A percentile compares a stretch with the other conserved stretches of the same genome.
Conservation (phyloP, 768 basidiomycete species). For the Rickenella mellea region DNA sequence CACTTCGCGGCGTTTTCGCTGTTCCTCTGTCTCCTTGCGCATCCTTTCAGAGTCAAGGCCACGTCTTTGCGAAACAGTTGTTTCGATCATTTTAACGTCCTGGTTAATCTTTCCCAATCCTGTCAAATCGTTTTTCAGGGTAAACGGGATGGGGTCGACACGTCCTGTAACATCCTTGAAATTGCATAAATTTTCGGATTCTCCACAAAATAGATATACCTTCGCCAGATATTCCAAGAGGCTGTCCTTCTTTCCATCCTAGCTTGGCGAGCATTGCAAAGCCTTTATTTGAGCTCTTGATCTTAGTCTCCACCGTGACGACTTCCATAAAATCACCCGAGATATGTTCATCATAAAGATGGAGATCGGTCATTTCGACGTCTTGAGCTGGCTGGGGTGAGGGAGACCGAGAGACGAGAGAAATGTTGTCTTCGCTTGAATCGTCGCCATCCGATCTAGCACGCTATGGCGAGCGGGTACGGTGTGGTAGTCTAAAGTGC, state of each 20-base stretch:
- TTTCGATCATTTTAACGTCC: conserved; percentile 78
- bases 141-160: conserved; percentile 76
- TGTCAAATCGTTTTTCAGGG: conserved; percentile 66
- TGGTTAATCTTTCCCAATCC: conserved; percentile 74
- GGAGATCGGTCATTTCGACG: conserved; percentile 29
- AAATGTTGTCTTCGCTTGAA: conserved; percentile 58
- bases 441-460: conserved; percentile 27
- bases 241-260: conserved; percentile 75
- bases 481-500: conserved; percentile 10
- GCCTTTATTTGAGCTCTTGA: conserved; percentile 72
- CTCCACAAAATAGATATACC: conserved; percentile 31
- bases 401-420: conserved; percentile 65
- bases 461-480: conserved; percentile 43
- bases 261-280: conserved; percentile 73
- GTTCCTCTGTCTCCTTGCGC: conserved; percentile 70
- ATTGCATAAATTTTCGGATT: not conserved
- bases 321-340: conserved; percentile 45
- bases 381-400: conserved; percentile 59
- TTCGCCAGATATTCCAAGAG: conserved; percentile 66
- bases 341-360: conserved; percentile 61
- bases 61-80: conserved; percentile 74
- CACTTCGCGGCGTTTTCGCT: conserved; percentile 67
- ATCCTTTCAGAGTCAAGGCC: conserved; percentile 76
- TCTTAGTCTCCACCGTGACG: conserved; percentile 74
- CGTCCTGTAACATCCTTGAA: conserved; percentile 39